phyloP scores from a whole-genome alignment of 108 stramenopile species.

The Halocafeteria seosinensis region DNA sequence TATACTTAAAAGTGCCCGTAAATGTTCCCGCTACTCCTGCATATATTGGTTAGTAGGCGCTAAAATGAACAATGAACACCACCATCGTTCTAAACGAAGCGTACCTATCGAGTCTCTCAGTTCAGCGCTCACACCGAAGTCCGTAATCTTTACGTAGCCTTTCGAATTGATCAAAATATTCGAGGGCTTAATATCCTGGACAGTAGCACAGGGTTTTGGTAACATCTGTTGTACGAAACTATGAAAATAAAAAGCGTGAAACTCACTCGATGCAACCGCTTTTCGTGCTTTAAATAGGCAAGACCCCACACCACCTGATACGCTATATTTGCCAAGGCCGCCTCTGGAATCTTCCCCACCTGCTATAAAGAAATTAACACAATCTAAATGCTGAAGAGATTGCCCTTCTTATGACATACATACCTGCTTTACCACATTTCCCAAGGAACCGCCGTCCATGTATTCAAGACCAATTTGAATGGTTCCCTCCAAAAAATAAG shows the following conservation, averaged over 20 bases:
- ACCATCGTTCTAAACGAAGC: too few relatives aligned
- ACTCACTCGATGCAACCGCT: conserved; percentile 35
- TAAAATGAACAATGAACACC: too few relatives aligned
- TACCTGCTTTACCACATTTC: conserved; percentile 15
- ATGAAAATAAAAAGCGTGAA: too few relatives aligned
- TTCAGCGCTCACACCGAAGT: conserved; percentile 32
- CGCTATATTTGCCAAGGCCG: conserved; percentile 17
- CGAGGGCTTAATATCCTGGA: conserved; percentile 14
- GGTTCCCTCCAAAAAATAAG: background rate
- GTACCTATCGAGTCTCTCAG: conserved; percentile 10
- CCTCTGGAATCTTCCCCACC: conserved; percentile 9
- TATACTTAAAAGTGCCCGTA: conserved; percentile 40
- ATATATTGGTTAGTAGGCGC: too few relatives aligned
- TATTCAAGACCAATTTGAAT: conserved; percentile 18
- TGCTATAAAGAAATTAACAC: too few relatives aligned
- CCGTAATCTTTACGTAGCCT: conserved; percentile 30
- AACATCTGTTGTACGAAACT: too few relatives aligned
- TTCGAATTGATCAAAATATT: conserved; percentile 22
- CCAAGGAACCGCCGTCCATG: conserved; percentile 21
- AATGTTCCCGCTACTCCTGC: conserved; percentile 33
- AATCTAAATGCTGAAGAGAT: too few relatives aligned
- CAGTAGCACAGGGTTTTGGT: too few relatives aligned
- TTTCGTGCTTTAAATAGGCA: conserved; percentile 19
- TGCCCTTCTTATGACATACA: too few relatives aligned
- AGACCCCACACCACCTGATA: conserved; percentile 23